Base-by-base conservation (phyloP, 805 yeast genomes). In the Priceomyces carsonii region DNA sequence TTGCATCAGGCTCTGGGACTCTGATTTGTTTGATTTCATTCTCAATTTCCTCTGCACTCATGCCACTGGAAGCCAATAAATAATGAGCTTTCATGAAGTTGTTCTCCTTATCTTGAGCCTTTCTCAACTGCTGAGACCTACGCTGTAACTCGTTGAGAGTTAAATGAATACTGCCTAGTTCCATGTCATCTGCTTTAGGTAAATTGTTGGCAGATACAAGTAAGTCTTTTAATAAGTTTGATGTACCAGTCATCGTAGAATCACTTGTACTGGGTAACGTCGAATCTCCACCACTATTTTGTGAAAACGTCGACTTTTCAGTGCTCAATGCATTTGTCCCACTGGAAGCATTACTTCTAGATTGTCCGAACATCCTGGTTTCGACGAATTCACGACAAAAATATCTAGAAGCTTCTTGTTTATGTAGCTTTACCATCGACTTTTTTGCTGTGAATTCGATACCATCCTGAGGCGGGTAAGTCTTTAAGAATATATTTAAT, bases 21-120 rank as follows among this genome's bases (percentile, higher is more conserved):
- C 29, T 34, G 16, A 54, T 54, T n/a, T 53, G 33, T 36, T 71
- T 69, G 38, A 82, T 59, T 32, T 79, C 82, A 20, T 61, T 62
- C 45, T 85, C 89, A 25, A 90, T 79, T 38, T 87, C 93, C 48
- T 87, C 95, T 33, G 91, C 82, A 26, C 86, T 80, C 34, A 89
- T 75, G 1, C 97, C 97, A 51, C 91, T 83, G 1, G 90, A 85
- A 5, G 96, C 96, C 28, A 91, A 66, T 25, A 93, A 65, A 57
- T 93, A 93, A 54, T 93, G 98, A 2, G 86, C 93, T 50, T 80
- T 82, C 2, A 88, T 82, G 50, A 64, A 73, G 28, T 66, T 65
- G 13, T 54, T 53, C 23, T 68, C 72, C n/a, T 57, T 55, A 25
- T 40, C 47, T 10, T 50, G 51, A 12, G 40, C 38, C 38, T 69